Conservation (phyloP, 495 filamentous ascomycete genomes). For the Oleoguttula mirabilis region DNA sequence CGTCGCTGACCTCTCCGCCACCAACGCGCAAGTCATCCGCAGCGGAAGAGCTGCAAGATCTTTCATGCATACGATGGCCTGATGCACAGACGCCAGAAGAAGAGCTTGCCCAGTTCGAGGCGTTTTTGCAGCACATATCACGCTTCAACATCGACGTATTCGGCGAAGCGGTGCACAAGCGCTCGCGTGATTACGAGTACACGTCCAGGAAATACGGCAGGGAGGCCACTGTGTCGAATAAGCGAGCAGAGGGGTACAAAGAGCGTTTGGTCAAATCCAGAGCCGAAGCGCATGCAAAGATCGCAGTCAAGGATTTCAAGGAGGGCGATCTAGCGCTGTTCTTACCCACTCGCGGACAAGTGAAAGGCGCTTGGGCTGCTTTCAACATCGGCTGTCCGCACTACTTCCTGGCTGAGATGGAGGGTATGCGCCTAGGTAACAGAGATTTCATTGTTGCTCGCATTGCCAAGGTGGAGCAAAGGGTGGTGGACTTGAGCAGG, state of each 20-base stretch:
- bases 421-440: conserved; percentile 65
- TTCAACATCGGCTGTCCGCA: conserved; percentile 97
- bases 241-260: conserved; percentile 48
- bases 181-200: conserved; percentile 79
- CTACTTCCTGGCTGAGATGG: conserved; percentile 91
- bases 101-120: conserved; percentile 57
- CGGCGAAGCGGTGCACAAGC: conserved; percentile 67
- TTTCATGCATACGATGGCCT: conserved; percentile 67
- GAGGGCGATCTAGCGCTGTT: conserved; percentile 93
- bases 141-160: conserved; percentile 74
- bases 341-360: conserved; percentile 85
- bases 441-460: conserved; percentile 92
- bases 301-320: conserved; percentile 93
- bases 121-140: conserved; percentile 55
- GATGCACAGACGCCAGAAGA: conserved; percentile 49
- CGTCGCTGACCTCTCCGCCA: conserved; percentile 25
- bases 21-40: conserved; percentile 32
- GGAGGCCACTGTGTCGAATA: conserved; percentile 47
- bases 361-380: conserved; percentile 89
- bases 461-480: conserved; percentile 82
- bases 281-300: conserved; percentile 86
- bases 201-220: conserved; percentile 82
- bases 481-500: conserved; percentile 84
- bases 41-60: conserved; percentile 39
- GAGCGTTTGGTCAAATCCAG: conserved; percentile 77